Evolutionary conservation across 768 basidiomycete species (phyloP).

Genomic region (Lanmaoa pseudosensibilis): DNA sequence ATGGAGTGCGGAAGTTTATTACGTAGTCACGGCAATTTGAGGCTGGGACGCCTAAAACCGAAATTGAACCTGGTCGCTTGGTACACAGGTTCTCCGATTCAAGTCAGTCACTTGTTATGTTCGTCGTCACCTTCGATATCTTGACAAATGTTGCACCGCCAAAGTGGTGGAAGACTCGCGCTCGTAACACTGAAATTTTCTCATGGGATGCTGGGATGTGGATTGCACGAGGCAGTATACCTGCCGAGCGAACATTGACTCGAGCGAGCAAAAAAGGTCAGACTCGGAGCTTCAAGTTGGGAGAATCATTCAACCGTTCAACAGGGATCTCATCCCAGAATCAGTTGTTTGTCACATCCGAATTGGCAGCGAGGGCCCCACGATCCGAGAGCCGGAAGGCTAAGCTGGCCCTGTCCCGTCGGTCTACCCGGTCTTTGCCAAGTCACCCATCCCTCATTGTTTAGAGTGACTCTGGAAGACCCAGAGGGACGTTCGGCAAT

Average conservation of each 20-base stretch:
- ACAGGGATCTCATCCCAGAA: neutral
- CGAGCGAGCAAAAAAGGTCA: neutral
- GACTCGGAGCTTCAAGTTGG: no score
- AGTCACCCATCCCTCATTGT: no score
- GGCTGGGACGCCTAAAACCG: no score
- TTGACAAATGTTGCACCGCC: neutral
- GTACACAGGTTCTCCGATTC: no score
- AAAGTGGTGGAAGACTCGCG: neutral
- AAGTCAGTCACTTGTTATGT: no score
- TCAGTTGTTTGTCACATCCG: neutral
- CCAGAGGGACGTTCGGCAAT: neutral
- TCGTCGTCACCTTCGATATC: neutral
- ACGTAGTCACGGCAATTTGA: no score
- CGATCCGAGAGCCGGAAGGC: neutral
- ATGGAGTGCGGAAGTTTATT: no score
- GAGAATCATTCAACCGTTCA: neutral
- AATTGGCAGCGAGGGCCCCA: neutral
- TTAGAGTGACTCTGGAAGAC: no score
- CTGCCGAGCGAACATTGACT: neutral
- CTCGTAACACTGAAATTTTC: neutral
- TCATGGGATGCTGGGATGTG: neutral
- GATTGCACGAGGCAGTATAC: neutral
- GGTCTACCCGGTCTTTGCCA: neutral
- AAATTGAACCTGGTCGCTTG: no score
- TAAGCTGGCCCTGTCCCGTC: no score